These are phyloP conservation scores for Tuber magnatum DNA, from an alignment of 495 filamentous ascomycete species.

Conservation along the genomic window DNA sequence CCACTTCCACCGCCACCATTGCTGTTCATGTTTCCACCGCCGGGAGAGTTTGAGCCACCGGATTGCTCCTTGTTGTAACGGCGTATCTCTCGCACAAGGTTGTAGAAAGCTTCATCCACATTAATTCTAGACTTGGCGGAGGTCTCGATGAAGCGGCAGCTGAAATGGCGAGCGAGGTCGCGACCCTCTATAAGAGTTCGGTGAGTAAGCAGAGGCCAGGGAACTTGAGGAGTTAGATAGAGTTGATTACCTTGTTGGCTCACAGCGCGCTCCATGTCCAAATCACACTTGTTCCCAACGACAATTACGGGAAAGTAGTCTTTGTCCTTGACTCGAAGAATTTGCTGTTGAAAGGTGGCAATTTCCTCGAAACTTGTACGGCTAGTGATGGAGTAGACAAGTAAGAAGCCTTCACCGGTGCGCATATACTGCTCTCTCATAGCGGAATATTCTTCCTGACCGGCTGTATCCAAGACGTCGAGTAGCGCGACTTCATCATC, in stretches of 20 bases:
- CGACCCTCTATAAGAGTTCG: slow-evolving; percentile 65
- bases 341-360: slow-evolving; percentile 96
- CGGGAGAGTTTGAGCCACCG: slow-evolving; percentile 62
- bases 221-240: slow-evolving; percentile 14
- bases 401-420: slow-evolving; percentile 93
- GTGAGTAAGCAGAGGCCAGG: slow-evolving; percentile 32
- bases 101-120: slow-evolving; percentile 96
- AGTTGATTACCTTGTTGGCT: slow-evolving; percentile 70
- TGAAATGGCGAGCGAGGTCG: slow-evolving; percentile 73
- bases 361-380: slow-evolving; percentile 97
- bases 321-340: slow-evolving; percentile 96
- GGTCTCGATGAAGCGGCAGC: slow-evolving; percentile 97
- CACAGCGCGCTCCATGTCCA: slow-evolving; percentile 84
- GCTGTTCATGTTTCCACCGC: slow-evolving; percentile 54
- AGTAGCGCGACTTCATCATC: slow-evolving; percentile 96
- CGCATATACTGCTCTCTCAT: slow-evolving; percentile 99
- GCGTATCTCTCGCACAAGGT: slow-evolving; percentile 93
- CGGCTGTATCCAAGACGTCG: slow-evolving; percentile 95
- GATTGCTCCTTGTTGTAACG: slow-evolving; percentile 97
- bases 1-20: slow-evolving; percentile 23
- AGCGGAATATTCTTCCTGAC: slow-evolving; percentile 97
- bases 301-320: slow-evolving; percentile 99
- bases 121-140: slow-evolving; percentile 97
- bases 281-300: slow-evolving; percentile 98
- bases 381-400: slow-evolving; percentile 97